Conservation (phyloP, 108 stramenopile species). For the Epipyxis sp. region DNA sequence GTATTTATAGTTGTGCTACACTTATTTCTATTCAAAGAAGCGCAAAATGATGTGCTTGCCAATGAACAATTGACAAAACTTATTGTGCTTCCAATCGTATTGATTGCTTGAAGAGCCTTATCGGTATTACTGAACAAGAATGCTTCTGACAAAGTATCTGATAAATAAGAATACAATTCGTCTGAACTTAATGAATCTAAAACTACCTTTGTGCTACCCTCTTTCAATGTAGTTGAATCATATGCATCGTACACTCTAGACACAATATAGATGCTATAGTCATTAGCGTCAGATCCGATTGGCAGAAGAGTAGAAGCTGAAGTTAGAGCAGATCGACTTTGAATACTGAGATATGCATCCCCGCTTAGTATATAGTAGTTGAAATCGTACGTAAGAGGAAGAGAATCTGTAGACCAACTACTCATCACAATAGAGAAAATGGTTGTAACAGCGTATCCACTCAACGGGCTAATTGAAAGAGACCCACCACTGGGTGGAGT, state of each 20-base stretch:
- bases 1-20: background rate
- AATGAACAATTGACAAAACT: conserved; percentile 11
- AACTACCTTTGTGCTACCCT: background rate
- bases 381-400: background rate
- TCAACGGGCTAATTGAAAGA: background rate
- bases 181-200: background rate
- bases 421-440: background rate
- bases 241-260: background rate
- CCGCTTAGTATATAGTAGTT: background rate
- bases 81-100: background rate
- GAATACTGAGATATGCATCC: background rate
- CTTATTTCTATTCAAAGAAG: background rate
- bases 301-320: background rate
- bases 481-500: background rate
- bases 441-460: background rate
- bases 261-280: background rate
- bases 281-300: background rate
- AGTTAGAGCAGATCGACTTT: background rate
- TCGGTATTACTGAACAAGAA: background rate
- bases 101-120: background rate
- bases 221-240: background rate
- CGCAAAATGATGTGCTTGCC: background rate
- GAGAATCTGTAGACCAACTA: background rate
- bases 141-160: background rate
- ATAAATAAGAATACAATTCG: background rate